Conservation (phyloP, 2,329 filamentous ascomycete species). For the Phaeomoniella chlamydospora region DNA sequence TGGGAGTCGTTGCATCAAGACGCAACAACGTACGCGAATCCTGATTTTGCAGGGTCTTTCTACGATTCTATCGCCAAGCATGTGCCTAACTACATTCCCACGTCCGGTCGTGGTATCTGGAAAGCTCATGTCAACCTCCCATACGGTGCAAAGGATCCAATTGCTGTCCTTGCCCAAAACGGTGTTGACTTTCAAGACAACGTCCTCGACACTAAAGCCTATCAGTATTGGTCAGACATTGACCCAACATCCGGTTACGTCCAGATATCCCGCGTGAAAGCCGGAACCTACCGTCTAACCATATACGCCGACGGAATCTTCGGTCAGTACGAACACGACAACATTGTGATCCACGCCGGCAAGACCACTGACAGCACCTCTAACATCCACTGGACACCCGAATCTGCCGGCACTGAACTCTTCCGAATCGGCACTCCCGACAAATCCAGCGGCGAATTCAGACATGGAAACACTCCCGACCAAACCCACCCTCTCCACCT, state of each 20-base stretch:
- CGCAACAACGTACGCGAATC: constrained; percentile 35
- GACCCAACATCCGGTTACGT: constrained; percentile 29
- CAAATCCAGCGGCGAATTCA: constrained; percentile 45
- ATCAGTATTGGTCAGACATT: constrained; percentile 49
- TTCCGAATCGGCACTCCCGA: constrained; percentile 51
- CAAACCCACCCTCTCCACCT: constrained; percentile 34
- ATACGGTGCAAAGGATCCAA: constrained; percentile 31
- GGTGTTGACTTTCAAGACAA: constrained; percentile 46
- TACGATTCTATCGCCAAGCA: constrained; percentile 48
- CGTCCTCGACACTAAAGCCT: constrained; percentile 35
- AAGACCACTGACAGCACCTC: constrained; percentile 19
- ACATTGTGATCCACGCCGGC: constrained; percentile 28
- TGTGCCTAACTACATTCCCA: constrained; percentile 44
- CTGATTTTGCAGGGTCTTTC: constrained; percentile 43
- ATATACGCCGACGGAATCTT: constrained; percentile 50
- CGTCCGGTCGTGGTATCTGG: constrained; percentile 34
- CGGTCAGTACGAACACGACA: constrained; percentile 42
- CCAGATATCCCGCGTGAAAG: constrained; percentile 38
- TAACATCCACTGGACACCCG: constrained; percentile 34
- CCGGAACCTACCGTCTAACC: constrained; percentile 46
- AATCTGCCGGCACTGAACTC: constrained; percentile 42
- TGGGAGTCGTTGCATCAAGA: constrained; percentile 38
- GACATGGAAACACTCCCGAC: constrained; percentile 39
- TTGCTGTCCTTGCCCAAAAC: constrained; percentile 40
- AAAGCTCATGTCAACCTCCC: constrained; percentile 38